Evolutionary conservation across 2,329 filamentous ascomycete species (phyloP).

Genomic region (Ceratocystis cacaofunesta): DNA sequence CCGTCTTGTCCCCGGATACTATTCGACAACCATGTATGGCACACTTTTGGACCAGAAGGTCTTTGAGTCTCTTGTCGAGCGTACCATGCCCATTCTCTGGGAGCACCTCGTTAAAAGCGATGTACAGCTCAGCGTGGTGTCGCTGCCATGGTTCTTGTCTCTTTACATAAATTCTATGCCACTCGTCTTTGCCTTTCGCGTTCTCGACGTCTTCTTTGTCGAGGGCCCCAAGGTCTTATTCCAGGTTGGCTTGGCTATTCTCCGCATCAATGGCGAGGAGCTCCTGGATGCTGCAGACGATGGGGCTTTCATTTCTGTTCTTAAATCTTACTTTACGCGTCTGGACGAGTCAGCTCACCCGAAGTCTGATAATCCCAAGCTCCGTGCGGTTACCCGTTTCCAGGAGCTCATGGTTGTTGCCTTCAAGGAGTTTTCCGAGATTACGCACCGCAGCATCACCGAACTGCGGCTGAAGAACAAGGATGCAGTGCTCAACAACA

Average conservation of each 20-base stretch:
- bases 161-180: slow-evolving; percentile 99
- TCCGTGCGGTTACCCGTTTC: slow-evolving; percentile 85
- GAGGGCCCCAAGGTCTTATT: slow-evolving; percentile 96
- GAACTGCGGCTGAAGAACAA: slow-evolving; percentile 88
- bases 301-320: slow-evolving; percentile 86
- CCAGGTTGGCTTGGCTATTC: slow-evolving; percentile 89
- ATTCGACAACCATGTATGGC: slow-evolving; percentile 98
- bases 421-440: slow-evolving; percentile 93
- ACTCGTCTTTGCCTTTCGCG: slow-evolving; percentile 88
- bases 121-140: slow-evolving; percentile 93
- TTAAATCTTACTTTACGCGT: slow-evolving; percentile 87
- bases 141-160: slow-evolving; percentile 92
- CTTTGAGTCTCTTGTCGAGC: slow-evolving; percentile 95
- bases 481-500: slow-evolving; percentile 82
- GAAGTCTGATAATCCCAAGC: slow-evolving; percentile 85
- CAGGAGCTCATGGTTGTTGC: slow-evolving; percentile 98
- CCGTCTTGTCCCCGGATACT: slow-evolving; percentile 85
- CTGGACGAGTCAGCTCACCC: slow-evolving; percentile 93
- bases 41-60: slow-evolving; percentile 93
- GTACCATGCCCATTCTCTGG: slow-evolving; percentile 97
- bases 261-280: slow-evolving; percentile 93
- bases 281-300: slow-evolving; percentile 86
- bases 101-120: slow-evolving; percentile 95
- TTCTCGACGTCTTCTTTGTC: slow-evolving; percentile 94
- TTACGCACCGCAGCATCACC: slow-evolving; percentile 83